phyloP scores from a whole-genome alignment of 768 basidiomycete species.

The Xerocomus brunneocitrinus region DNA sequence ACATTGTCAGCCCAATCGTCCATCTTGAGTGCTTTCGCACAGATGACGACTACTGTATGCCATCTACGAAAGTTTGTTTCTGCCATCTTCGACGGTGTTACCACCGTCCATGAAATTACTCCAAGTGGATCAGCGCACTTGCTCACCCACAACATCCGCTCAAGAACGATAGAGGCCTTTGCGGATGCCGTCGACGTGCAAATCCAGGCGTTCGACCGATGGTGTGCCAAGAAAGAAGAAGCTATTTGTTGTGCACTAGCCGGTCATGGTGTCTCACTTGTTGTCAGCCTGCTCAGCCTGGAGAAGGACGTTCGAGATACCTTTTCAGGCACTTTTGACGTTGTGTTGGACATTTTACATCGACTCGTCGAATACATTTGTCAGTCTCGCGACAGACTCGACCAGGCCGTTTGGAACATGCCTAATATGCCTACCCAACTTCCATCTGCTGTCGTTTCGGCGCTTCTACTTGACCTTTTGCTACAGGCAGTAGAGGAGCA shows the following conservation, averaged over 20 bases:
- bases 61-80: conserved; percentile 61
- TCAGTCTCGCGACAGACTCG: conserved; percentile 25
- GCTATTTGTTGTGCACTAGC: conserved; percentile 55
- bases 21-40: conserved; percentile 54
- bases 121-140: conserved; percentile 21
- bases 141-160: conserved; percentile 26
- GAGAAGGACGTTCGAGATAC: conserved; percentile 54
- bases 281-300: conserved; percentile 64
- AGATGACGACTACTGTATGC: conserved; percentile 55
- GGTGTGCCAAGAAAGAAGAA: conserved; percentile 70
- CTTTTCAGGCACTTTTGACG: conserved; percentile 56
- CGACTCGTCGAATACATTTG: conserved; percentile 28
- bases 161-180: conserved; percentile 76
- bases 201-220: conserved; percentile 53
- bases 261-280: conserved; percentile 37
- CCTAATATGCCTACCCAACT: conserved; percentile 36
- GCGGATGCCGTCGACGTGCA: conserved; percentile 67
- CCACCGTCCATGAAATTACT: conserved; percentile 12
- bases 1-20: conserved; percentile 65
- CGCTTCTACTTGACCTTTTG: conserved; percentile 59
- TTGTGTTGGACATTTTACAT: conserved; percentile 48
- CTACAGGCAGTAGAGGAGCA: conserved; percentile 55
- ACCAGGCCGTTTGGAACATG: conserved; percentile 38
- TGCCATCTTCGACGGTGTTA: conserved; percentile 39
- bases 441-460: conserved; percentile 50